Base-by-base conservation (phyloP, 768 basidiomycete species). In the Crassisporium funariophilum region DNA sequence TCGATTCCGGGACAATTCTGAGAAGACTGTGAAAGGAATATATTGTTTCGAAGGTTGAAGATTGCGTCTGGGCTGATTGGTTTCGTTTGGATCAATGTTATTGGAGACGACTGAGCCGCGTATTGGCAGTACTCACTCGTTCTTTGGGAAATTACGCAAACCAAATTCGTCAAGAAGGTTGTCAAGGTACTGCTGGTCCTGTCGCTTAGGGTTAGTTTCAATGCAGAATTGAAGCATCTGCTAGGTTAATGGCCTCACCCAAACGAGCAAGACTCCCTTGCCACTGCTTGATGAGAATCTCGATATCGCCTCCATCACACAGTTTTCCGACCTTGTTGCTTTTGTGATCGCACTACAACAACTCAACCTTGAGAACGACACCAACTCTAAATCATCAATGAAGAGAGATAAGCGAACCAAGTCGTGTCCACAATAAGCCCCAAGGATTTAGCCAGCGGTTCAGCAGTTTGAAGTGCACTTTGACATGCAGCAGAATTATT, bases 171-270 rank as follows among this genome's bases (percentile, higher is more conserved):
- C 21, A 17, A 35, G 38, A n/a, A 53, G 16, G 21, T 34, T 40
- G 3, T 39, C 22, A n/a, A 53, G 34, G 31, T 53, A 20, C 10
- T 41, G 41, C 25, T 17, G 40, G 33, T 53, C 52, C 52, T 49
- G 20, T 34, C n/a, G n/a, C n/a, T n/a, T n/a, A n/a, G n/a, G n/a
- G n/a, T n/a, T n/a, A n/a, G n/a, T n/a, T n/a, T n/a, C n/a, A n/a
- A n/a, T 41, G 17, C 5, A 21, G 29, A 22, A 12, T n/a, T 4
- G 15, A n/a, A 23, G 33, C 16, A 33, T 31, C n/a, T 4, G 21
- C 8, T 31, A 2, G 19, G 3, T 16, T 16, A 23, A 34, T 7
- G 21, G 9, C 33, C 22, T 12, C 38, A 49, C 52, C 52, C 52
- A 53, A 20, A 53, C 25, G 16, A 53, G 29, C 13, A 53, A 17